phyloP scores from a whole-genome alignment of 2,329 filamentous ascomycete genomes.

The Xylariomycetidae sp. region DNA sequence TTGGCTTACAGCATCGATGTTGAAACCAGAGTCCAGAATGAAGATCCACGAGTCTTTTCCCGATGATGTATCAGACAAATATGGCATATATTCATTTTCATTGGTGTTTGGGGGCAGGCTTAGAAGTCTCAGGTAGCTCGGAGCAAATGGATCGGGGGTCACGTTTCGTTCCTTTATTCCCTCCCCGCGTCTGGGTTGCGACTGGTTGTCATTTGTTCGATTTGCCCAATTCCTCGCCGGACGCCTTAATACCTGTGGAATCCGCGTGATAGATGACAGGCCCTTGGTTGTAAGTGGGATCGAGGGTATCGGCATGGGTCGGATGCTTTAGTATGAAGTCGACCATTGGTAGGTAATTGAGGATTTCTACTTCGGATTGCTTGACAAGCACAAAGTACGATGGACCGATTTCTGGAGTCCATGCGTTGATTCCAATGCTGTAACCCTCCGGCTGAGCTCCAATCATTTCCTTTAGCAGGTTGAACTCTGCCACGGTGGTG shows the following conservation, averaged over 20 bases:
- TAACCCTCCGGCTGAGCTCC: not conserved
- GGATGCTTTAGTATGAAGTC: slow-evolving; percentile 1
- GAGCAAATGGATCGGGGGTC: not conserved
- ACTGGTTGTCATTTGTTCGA: too few species aligned
- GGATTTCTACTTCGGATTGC: not conserved
- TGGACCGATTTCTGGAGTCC: not conserved
- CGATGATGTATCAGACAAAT: not conserved
- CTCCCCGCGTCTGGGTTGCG: too few species aligned
- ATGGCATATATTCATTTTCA: not conserved
- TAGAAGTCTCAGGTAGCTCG: not conserved
- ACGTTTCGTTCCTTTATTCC: not conserved
- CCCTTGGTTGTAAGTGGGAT: slow-evolving; percentile 1
- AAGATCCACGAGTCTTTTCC: slow-evolving; percentile 1
- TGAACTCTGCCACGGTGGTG: not conserved
- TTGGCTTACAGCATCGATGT: not conserved
- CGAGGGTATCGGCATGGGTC: not conserved
- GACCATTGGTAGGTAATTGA: slow-evolving; percentile 1
- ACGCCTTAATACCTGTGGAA: not conserved
- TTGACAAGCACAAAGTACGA: not conserved
- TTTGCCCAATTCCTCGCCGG: too few species aligned
- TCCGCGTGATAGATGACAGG: not conserved
- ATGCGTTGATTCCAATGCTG: not conserved
- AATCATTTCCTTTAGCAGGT: not conserved
- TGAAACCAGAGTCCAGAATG: slow-evolving; percentile 1
- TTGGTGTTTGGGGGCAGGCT: not conserved